These are phyloP conservation scores for Annulohypoxylon maeteangense DNA, from an alignment of 495 filamentous ascomycete species.

Conservation along the genomic window DNA sequence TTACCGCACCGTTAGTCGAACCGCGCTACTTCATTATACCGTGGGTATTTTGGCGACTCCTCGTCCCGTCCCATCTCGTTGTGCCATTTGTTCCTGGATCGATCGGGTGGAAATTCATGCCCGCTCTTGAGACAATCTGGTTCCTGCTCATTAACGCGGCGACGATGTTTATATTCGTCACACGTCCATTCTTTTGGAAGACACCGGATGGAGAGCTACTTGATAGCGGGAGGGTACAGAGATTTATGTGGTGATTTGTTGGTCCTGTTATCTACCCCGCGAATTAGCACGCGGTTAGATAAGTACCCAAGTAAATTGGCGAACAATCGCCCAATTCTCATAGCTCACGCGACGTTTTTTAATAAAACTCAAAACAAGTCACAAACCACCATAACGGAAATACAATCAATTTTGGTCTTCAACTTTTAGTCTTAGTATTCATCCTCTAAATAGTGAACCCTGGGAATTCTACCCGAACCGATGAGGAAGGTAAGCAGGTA, in stretches of 20 bases:
- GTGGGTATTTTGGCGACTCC: constrained; percentile 92
- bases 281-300: not conserved
- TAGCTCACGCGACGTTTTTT: not conserved
- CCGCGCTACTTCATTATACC: constrained; percentile 94
- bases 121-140: constrained; percentile 81
- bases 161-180: constrained; percentile 85
- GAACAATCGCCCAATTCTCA: not conserved
- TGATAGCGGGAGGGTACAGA: constrained; percentile 81
- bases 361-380: not conserved
- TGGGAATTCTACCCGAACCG: constrained; percentile 9
- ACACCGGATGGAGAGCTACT: constrained; percentile 55
- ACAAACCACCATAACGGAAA: not conserved
- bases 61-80: constrained; percentile 65
- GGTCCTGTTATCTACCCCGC: not conserved
- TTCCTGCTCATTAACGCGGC: constrained; percentile 75
- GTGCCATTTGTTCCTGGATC: constrained; percentile 25
- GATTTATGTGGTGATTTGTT: constrained; percentile 85
- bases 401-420: not conserved
- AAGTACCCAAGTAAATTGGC: not conserved
- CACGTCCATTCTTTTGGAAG: constrained; percentile 81
- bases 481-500: not conserved
- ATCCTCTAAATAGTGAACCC: constrained; percentile 10
- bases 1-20: constrained; percentile 92
- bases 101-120: constrained; percentile 42
- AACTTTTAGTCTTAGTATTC: constrained; percentile 21